These are phyloP conservation scores for Medicago lupulina DNA, from an alignment of 306 rosid genomes.

Conservation along the genomic window DNA sequence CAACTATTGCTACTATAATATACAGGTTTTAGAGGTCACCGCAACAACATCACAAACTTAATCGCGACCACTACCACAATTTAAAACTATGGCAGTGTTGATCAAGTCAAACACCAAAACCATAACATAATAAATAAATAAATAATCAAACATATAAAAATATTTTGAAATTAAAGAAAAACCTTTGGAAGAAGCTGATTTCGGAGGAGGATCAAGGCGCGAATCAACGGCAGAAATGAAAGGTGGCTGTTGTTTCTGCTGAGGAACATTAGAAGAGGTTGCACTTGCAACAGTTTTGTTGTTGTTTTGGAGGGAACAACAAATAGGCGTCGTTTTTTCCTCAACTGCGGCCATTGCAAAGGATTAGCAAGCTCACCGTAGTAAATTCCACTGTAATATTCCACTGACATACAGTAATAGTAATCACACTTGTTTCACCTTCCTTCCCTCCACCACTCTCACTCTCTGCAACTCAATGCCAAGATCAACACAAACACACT, in stretches of 20 bases:
- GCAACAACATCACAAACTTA: no score
- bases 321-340: constrained; percentile 85
- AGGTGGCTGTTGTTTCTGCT: neutral
- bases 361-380: constrained; percentile 76
- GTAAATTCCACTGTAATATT: constrained; percentile 59
- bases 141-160: neutral
- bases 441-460: constrained; percentile 32
- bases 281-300: neutral
- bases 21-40: no score
- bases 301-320: constrained; percentile 38
- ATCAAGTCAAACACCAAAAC: constrained; percentile 2
- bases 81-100: neutral
- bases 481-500: neutral
- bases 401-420: constrained; percentile 80
- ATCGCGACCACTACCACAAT: neutral
- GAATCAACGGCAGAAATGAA: constrained; percentile 47
- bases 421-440: neutral
- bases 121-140: neutral
- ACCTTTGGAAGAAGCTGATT: constrained; percentile 73
- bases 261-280: constrained; percentile 50
- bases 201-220: constrained; percentile 53
- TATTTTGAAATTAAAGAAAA: neutral
- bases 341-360: constrained; percentile 87
- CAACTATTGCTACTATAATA: no score
- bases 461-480: neutral